phyloP scores from a whole-genome alignment of 2,329 filamentous ascomycete species.

The Aaosphaeria arxii region DNA sequence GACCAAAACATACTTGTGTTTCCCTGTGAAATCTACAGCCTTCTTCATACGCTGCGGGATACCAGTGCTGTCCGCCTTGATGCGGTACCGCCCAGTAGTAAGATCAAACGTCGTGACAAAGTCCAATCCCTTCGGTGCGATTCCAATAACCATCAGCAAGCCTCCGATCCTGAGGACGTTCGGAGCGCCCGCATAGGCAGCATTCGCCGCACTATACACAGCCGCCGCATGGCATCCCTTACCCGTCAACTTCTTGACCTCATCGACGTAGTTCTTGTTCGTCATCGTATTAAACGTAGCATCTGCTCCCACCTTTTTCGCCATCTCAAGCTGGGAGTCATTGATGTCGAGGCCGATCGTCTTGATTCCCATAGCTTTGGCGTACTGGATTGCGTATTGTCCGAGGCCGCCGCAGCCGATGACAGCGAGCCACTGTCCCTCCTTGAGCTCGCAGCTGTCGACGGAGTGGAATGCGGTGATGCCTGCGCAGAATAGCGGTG shows the following conservation, averaged over 20 bases:
- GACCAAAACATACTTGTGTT: conserved; percentile 22
- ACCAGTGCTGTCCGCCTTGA: conserved; percentile 43
- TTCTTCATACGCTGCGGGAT: conserved; percentile 44
- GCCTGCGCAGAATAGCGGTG: conserved; percentile 51
- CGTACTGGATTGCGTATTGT: conserved; percentile 48
- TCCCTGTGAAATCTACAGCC: conserved; percentile 43
- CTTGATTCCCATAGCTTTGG: conserved; percentile 46
- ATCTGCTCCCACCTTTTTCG: conserved; percentile 41
- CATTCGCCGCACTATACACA: conserved; percentile 40
- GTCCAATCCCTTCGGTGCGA: conserved; percentile 36
- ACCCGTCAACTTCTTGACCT: conserved; percentile 42
- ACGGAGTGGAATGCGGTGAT: conserved; percentile 42
- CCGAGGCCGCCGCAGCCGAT: conserved; percentile 47
- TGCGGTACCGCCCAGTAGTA: conserved; percentile 38
- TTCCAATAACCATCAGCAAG: conserved; percentile 44
- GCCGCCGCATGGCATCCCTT: conserved; percentile 43
- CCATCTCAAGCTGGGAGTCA: conserved; percentile 40
- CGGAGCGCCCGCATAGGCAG: conserved; percentile 38
- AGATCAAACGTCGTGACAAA: conserved; percentile 40
- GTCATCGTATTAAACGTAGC: conserved; percentile 43
- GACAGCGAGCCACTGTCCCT: conserved; percentile 41
- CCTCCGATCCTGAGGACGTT: conserved; percentile 38
- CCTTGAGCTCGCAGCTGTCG: conserved; percentile 28
- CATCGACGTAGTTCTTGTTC: conserved; percentile 35
- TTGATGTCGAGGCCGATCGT: conserved; percentile 46